Evolutionary conservation across 2,329 filamentous ascomycete genomes (phyloP).

Genomic region (Drechslerella dactyloides): DNA sequence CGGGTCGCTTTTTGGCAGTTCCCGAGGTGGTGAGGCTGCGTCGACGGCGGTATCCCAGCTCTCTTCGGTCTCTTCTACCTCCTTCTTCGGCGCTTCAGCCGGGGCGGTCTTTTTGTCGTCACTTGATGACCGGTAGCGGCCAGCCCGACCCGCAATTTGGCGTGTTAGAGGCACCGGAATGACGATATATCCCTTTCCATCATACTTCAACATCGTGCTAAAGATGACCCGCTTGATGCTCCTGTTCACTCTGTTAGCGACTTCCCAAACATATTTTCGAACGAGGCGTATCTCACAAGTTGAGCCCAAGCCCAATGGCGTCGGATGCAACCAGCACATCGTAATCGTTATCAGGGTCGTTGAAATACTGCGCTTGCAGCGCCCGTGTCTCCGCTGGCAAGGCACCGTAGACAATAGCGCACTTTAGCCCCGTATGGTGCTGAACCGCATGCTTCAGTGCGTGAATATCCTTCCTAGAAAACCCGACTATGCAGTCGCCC

Average conservation of each 20-base stretch:
- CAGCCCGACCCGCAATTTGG: slow-evolving; percentile 92
- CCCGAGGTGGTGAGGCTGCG: slow-evolving; percentile 56
- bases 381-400: slow-evolving; percentile 91
- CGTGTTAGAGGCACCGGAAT: slow-evolving; percentile 81
- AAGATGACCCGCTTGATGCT: slow-evolving; percentile 89
- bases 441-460: slow-evolving; percentile 79
- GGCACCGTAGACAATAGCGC: slow-evolving; percentile 90
- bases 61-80: slow-evolving; percentile 45
- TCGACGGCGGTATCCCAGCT: slow-evolving; percentile 41
- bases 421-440: slow-evolving; percentile 74
- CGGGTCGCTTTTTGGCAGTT: slow-evolving; percentile 68
- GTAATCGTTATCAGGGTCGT: slow-evolving; percentile 93
- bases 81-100: slow-evolving; percentile 27
- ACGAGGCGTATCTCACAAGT: slow-evolving; percentile 67
- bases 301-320: slow-evolving; percentile 96
- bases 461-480: slow-evolving; percentile 83
- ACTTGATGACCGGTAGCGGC: slow-evolving; percentile 77
- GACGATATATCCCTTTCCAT: slow-evolving; percentile 65
- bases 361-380: slow-evolving; percentile 89
- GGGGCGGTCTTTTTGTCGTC: slow-evolving; percentile 59
- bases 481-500: slow-evolving; percentile 88
- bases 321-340: slow-evolving; percentile 93
- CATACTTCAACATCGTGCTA: slow-evolving; percentile 75
- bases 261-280: background rate
- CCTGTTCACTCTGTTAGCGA: slow-evolving; percentile 56